Evolutionary conservation across 106 monocot species (phyloP).

Genomic region (Apostasia ramifera): DNA sequence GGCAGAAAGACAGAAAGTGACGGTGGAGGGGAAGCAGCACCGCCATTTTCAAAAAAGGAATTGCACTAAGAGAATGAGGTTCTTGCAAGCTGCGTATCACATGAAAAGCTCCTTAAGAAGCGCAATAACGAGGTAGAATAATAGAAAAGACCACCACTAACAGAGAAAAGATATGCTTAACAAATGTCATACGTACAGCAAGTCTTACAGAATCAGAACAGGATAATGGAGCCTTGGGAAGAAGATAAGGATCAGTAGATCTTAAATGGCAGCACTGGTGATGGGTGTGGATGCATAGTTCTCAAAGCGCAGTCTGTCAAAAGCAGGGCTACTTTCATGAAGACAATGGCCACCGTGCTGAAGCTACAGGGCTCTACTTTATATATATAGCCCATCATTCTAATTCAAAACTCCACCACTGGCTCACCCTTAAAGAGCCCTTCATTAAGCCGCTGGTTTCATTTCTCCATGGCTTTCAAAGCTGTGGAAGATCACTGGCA

Average conservation of each 20-base stretch:
- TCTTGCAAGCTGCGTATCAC: background rate
- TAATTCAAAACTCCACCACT: background rate
- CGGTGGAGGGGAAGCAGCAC: too few relatives aligned
- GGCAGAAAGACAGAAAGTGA: too few relatives aligned
- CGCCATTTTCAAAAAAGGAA: background rate
- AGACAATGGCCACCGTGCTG: background rate
- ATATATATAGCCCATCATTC: conserved; percentile 3
- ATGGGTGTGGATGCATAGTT: too few relatives aligned
- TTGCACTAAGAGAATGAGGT: background rate
- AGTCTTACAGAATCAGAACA: too few relatives aligned
- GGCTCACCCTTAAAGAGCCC: background rate
- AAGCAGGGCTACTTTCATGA: background rate
- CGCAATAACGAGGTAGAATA: background rate
- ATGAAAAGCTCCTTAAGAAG: background rate
- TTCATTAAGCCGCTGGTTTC: conserved; percentile 1
- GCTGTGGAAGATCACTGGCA: conserved; percentile 3
- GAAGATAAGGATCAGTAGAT: too few relatives aligned
- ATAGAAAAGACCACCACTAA: background rate
- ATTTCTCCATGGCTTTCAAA: background rate
- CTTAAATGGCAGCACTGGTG: too few relatives aligned
- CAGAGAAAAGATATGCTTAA: too few relatives aligned
- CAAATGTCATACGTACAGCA: too few relatives aligned
- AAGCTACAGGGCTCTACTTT: background rate
- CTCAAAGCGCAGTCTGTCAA: background rate
- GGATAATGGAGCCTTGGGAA: too few relatives aligned